Base-by-base conservation (phyloP, 2,329 filamentous ascomycete genomes). In the Colletotrichum abscissum region DNA sequence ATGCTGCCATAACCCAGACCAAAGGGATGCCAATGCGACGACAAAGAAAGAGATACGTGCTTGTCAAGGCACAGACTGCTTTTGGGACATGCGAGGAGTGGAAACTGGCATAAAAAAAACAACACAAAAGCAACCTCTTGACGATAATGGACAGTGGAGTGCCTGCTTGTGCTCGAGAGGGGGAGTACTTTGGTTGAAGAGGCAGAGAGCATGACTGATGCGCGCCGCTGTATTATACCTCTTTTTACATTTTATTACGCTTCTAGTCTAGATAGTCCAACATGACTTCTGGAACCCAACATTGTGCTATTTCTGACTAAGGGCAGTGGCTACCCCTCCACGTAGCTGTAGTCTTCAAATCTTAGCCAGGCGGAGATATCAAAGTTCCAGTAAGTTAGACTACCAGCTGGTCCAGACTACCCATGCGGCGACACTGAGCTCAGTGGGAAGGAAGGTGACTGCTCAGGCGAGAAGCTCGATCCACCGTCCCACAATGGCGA, bases 211-310 rank as follows among this genome's bases (percentile, higher is more conserved):
- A 73, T 59, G 62, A 70, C 49, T 60, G 67, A 66, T 62, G 67
- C 56, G 67, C 71, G 60, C 71, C 67, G 67, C 71, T 73, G 71
- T 73, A 73, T 71, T 70, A 73, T 73, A 73, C 71, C 71, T 73
- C 65, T 42, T 73, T 65, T 63, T 57, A 55, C 59, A 35, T 35
- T 60, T 52, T 42, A 60, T 64, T 26, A 70, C 56, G 54, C n/a
- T 35, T 70, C 35, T 59, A 54, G 54, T 55, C 67, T 60, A 66
- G 55, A 46, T 62, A 22, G 67, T 70, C 55, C 24, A 70, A 66
- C 42, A 38, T 49, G 62, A 60, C 67, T 60, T 55, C 62, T 70
- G 62, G 55, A 70, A 14, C 55, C 30, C 62, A 66, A 46, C 14
- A 1, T 33, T 16, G 9, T 30, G 22, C 9, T n/a, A 5, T 9